Evolutionary conservation across 768 basidiomycete genomes (phyloP).

Genomic region (Pholiota molesta): DNA sequence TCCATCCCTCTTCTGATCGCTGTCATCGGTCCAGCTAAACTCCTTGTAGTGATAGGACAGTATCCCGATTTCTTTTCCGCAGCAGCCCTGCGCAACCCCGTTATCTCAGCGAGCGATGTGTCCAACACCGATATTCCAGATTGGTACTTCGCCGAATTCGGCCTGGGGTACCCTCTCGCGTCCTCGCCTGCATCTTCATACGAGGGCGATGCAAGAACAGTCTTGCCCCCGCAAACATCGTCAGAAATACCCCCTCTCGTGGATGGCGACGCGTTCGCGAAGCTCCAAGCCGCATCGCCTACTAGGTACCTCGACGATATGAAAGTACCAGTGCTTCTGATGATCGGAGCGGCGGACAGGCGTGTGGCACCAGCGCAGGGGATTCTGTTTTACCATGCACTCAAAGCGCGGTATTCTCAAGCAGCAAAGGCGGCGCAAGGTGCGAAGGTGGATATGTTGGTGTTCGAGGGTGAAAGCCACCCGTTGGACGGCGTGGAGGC

Average conservation of each 20-base stretch:
- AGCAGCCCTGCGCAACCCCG: slow-evolving; percentile 69
- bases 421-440: slow-evolving; percentile 6
- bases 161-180: slow-evolving; percentile 43
- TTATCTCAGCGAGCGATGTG: slow-evolving; percentile 62
- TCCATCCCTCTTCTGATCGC: not conserved
- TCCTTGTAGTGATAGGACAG: slow-evolving; percentile 57
- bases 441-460: slow-evolving; percentile 55
- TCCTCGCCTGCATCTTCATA: slow-evolving; percentile 27
- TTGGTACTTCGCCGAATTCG: slow-evolving; percentile 59
- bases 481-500: slow-evolving; percentile 67
- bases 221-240: not conserved
- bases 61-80: slow-evolving; percentile 65
- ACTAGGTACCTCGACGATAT: slow-evolving; percentile 56
- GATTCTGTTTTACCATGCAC: slow-evolving; percentile 63
- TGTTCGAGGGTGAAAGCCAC: slow-evolving; percentile 66
- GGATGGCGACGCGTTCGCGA: slow-evolving; percentile 44
- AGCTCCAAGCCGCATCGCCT: slow-evolving; percentile 55
- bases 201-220: slow-evolving; percentile 7
- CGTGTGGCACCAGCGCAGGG: slow-evolving; percentile 68
- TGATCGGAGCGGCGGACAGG: slow-evolving; percentile 63
- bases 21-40: not conserved
- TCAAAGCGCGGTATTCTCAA: slow-evolving; percentile 45
- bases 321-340: slow-evolving; percentile 53
- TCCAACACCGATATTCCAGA: slow-evolving; percentile 68
- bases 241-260: slow-evolving; percentile 34